Evolutionary conservation across 805 yeast genomes (phyloP).

Genomic region (Grigorovia transvaalensis): DNA sequence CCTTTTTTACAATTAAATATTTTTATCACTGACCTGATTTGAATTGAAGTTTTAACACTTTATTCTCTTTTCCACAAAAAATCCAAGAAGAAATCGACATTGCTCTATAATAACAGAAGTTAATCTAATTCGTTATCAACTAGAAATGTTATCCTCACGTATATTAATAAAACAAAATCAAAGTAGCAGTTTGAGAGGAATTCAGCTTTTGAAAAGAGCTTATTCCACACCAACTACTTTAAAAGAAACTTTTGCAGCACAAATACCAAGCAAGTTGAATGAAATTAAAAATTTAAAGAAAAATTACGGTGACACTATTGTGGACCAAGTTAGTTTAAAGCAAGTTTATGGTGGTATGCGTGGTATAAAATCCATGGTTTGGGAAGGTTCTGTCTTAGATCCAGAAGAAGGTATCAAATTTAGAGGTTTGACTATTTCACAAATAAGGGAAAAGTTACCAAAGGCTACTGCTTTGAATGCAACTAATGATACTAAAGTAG

Average conservation of each 20-base stretch:
- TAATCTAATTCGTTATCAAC: no score
- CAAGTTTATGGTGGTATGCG: constrained; percentile 91
- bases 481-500: background rate
- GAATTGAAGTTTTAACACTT: no score
- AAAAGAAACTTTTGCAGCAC: constrained; percentile 88
- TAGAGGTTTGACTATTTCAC: constrained; percentile 78
- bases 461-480: constrained; percentile 46
- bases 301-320: constrained; percentile 69
- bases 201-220: background rate
- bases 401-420: constrained; percentile 80
- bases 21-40: no score
- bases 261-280: constrained; percentile 85
- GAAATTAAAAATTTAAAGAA: constrained; percentile 74
- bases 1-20: no score
- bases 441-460: constrained; percentile 63
- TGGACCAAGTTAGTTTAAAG: constrained; percentile 65
- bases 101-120: background rate
- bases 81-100: background rate
- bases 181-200: background rate
- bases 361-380: constrained; percentile 74
- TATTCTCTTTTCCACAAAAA: no score
- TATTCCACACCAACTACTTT: constrained; percentile 42
- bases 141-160: background rate
- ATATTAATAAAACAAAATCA: background rate
- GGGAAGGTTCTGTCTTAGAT: constrained; percentile 84